Percentiles rank a stretch among this genome's conserved stretches.
phyloP scores from a whole-genome alignment of 2,329 filamentous ascomycete genomes.

The Bipolaris gigantea region DNA sequence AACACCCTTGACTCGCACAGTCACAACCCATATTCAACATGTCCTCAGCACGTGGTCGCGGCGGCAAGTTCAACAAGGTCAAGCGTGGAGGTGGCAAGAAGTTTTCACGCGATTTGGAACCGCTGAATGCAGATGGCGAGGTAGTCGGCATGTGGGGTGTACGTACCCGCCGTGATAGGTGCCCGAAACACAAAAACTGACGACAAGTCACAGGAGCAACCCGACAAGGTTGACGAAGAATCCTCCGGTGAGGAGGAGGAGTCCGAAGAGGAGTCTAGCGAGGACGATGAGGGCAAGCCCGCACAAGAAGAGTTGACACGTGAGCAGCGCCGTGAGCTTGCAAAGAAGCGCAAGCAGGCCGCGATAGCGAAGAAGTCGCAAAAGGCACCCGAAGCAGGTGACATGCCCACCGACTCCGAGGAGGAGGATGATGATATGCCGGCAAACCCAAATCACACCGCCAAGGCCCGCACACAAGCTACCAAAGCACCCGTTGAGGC shows the following conservation, averaged over 20 bases:
- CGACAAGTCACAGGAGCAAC: conserved; percentile 29
- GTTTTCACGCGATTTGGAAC: conserved; percentile 88
- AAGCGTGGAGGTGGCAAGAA: conserved; percentile 93
- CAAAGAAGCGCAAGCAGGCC: conserved; percentile 89
- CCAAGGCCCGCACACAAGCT: conserved; percentile 69
- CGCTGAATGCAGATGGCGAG: conserved; percentile 86
- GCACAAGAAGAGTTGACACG: conserved; percentile 68
- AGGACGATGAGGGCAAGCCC: conserved; percentile 47
- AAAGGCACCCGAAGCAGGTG: conserved; percentile 75
- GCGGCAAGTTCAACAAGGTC: conserved; percentile 92
- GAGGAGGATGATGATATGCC: conserved; percentile 69
- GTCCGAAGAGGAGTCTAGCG: conserved; percentile 50
- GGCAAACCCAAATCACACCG: conserved; percentile 85
- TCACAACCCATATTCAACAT: conserved; percentile 39
- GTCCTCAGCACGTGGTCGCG: conserved; percentile 71
- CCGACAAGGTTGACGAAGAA: conserved; percentile 57
- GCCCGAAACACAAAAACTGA: conserved; percentile 19
- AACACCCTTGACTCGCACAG: conserved; percentile 2
- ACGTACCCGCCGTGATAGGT: conserved; percentile 38
- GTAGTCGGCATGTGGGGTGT: conserved; percentile 85
- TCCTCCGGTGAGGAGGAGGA: conserved; percentile 44
- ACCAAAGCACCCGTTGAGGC: conserved; percentile 50
- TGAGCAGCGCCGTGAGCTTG: conserved; percentile 82
- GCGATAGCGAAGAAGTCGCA: conserved; percentile 77
- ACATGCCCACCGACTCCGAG: conserved; percentile 75